Evolutionary conservation across 73 alveolate species (phyloP).

Genomic region (Paramecium tetraurelia): DNA sequence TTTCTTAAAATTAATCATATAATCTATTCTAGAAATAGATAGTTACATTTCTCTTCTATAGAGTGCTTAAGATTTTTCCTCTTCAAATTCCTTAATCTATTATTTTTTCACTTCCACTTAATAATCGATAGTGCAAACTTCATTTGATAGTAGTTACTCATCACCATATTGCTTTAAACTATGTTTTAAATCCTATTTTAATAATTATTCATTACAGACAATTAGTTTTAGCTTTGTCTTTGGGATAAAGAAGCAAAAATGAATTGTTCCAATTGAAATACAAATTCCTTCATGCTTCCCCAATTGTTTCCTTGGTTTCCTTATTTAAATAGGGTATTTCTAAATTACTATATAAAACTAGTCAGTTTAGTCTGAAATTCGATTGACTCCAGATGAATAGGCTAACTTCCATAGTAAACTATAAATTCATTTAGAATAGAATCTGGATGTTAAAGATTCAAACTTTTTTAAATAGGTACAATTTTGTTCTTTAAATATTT

Average conservation of each 20-base stretch:
- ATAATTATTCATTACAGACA: not conserved
- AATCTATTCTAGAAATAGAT: not conserved
- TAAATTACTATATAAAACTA: not conserved
- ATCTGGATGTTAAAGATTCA: slow-evolving; percentile 17
- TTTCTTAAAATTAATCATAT: slow-evolving; percentile 2
- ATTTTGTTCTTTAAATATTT: not conserved
- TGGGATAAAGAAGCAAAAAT: not conserved
- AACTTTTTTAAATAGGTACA: slow-evolving; percentile 35
- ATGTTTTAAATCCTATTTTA: not conserved
- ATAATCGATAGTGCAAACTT: slow-evolving; percentile 26
- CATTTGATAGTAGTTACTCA: not conserved
- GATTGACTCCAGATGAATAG: not conserved
- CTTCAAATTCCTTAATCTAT: slow-evolving; percentile 27
- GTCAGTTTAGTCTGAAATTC: not conserved
- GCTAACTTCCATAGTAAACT: not conserved
- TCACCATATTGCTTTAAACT: slow-evolving; percentile 32
- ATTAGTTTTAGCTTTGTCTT: not conserved
- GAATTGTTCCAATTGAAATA: not conserved
- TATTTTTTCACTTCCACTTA: slow-evolving; percentile 24
- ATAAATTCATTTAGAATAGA: slow-evolving; percentile 6
- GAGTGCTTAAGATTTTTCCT: not conserved
- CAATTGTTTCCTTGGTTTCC: slow-evolving; percentile 44
- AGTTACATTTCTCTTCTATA: not conserved
- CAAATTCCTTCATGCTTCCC: slow-evolving; percentile 49
- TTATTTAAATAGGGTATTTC: slow-evolving; percentile 15